These are phyloP conservation scores for Backusella psychrophila DNA, from an alignment of 192 early-diverging fungal genomes.

Conservation along the genomic window DNA sequence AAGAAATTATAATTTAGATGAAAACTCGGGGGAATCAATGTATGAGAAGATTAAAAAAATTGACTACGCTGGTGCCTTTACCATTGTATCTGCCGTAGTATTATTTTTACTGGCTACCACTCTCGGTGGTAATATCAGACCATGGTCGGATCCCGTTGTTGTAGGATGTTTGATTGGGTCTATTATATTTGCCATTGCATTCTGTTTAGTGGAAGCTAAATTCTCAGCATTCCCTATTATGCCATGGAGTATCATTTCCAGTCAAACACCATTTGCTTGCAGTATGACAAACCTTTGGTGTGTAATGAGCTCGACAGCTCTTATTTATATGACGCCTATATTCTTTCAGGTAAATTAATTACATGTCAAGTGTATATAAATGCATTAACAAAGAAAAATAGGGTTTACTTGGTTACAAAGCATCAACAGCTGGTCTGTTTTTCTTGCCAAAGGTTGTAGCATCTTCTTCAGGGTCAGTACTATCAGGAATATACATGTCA, in stretches of 20 bases:
- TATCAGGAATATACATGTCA: slow-evolving; percentile 28
- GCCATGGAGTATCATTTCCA: slow-evolving; percentile 53
- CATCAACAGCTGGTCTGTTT: slow-evolving; percentile 28
- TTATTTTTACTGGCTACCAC: slow-evolving; percentile 48
- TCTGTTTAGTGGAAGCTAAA: slow-evolving; percentile 54
- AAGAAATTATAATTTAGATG: slow-evolving; percentile 39
- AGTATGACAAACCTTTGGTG: slow-evolving; percentile 47
- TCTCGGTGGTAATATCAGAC: slow-evolving; percentile 52
- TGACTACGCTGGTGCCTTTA: slow-evolving; percentile 45
- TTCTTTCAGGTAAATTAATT: slow-evolving; percentile 30
- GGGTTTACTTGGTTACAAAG: slow-evolving; percentile 17
- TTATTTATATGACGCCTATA: slow-evolving; percentile 32
- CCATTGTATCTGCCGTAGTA: slow-evolving; percentile 36
- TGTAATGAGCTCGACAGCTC: slow-evolving; percentile 26
- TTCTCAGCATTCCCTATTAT: slow-evolving; percentile 62
- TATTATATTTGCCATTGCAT: slow-evolving; percentile 26
- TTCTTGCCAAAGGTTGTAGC: slow-evolving; percentile 27
- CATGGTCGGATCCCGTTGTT: slow-evolving; percentile 50
- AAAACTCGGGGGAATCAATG: slow-evolving; percentile 36
- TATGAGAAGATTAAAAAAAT: slow-evolving; percentile 63
- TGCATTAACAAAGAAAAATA: neutral
- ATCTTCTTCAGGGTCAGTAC: slow-evolving; percentile 24
- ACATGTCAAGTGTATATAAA: neutral
- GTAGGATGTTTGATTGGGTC: slow-evolving; percentile 40
- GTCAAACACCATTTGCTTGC: slow-evolving; percentile 35